These are phyloP conservation scores for Alternaria rosae DNA, from an alignment of 2,329 filamentous ascomycete genomes.

Conservation along the genomic window DNA sequence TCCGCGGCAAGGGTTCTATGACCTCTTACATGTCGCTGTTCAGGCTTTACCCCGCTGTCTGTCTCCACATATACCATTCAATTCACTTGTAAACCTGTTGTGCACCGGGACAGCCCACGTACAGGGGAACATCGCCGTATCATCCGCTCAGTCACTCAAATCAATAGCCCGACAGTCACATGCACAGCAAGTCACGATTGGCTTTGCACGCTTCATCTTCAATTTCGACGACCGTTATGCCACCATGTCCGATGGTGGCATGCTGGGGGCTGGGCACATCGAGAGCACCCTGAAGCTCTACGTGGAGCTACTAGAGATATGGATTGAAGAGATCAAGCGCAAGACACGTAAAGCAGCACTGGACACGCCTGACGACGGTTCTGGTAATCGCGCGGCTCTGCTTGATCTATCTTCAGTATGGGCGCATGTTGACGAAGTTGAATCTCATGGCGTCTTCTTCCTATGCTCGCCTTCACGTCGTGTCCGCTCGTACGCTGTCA, in stretches of 20 bases:
- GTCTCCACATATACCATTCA: slow-evolving; percentile 89
- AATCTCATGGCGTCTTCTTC: slow-evolving; percentile 96
- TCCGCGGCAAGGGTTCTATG: slow-evolving; percentile 93
- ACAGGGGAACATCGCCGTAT: slow-evolving; percentile 87
- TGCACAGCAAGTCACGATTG: slow-evolving; percentile 94
- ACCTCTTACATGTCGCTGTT: slow-evolving; percentile 92
- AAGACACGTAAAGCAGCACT: slow-evolving; percentile 78
- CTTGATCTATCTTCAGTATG: slow-evolving; percentile 87
- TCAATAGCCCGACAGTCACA: slow-evolving; percentile 93
- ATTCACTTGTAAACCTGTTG: slow-evolving; percentile 89
- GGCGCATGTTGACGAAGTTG: slow-evolving; percentile 94
- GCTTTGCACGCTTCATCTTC: slow-evolving; percentile 97
- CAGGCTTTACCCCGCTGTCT: slow-evolving; percentile 95
- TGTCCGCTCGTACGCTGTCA: slow-evolving; percentile 89
- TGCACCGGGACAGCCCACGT: slow-evolving; percentile 98
- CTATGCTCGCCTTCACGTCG: slow-evolving; percentile 92
- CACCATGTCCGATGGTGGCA: slow-evolving; percentile 96
- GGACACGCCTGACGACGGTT: slow-evolving; percentile 67
- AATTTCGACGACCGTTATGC: slow-evolving; percentile 97
- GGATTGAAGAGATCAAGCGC: slow-evolving; percentile 94
- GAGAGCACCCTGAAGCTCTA: slow-evolving; percentile 93
- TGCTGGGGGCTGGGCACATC: slow-evolving; percentile 92
- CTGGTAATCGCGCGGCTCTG: slow-evolving; percentile 76
- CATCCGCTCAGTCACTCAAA: slow-evolving; percentile 91
- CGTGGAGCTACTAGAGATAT: slow-evolving; percentile 91